These are phyloP conservation scores for Lasiosphaeria ovina DNA, from an alignment of 495 filamentous ascomycete species.

Conservation along the genomic window DNA sequence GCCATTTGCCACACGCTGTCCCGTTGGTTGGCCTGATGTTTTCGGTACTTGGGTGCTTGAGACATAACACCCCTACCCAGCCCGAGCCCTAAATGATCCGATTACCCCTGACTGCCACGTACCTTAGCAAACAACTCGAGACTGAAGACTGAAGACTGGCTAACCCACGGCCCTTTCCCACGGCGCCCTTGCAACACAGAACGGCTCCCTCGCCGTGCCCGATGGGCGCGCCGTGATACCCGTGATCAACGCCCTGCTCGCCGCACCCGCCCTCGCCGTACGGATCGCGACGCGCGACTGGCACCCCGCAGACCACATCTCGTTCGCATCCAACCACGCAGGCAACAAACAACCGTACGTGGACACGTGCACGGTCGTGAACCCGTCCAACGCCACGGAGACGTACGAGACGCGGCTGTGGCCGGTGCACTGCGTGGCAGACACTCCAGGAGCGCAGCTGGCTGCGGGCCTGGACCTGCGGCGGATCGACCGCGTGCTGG, in stretches of 20 bases:
- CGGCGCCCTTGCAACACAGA: slow-evolving; percentile 43
- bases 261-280: slow-evolving; percentile 62
- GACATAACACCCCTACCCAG: no score
- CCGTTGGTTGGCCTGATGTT: no score
- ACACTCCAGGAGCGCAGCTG: slow-evolving; percentile 69
- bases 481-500: slow-evolving; percentile 61
- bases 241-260: slow-evolving; percentile 72
- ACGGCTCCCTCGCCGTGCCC: slow-evolving; percentile 77
- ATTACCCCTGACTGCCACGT: no score
- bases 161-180: neutral
- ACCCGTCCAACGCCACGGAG: slow-evolving; percentile 64
- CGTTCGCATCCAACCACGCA: slow-evolving; percentile 80
- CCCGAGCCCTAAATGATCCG: no score
- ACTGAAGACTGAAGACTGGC: neutral
- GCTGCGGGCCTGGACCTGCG: slow-evolving; percentile 66
- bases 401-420: slow-evolving; percentile 70
- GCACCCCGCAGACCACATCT: slow-evolving; percentile 82
- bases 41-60: no score
- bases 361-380: slow-evolving; percentile 59
- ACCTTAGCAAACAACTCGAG: neutral
- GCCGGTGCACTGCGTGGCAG: slow-evolving; percentile 85
- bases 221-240: slow-evolving; percentile 67
- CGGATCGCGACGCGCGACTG: slow-evolving; percentile 87
- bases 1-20: no score
- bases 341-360: slow-evolving; percentile 61